Evolutionary conservation across 2,329 filamentous ascomycete genomes (phyloP).

Genomic region (Ophiostoma populinum): DNA sequence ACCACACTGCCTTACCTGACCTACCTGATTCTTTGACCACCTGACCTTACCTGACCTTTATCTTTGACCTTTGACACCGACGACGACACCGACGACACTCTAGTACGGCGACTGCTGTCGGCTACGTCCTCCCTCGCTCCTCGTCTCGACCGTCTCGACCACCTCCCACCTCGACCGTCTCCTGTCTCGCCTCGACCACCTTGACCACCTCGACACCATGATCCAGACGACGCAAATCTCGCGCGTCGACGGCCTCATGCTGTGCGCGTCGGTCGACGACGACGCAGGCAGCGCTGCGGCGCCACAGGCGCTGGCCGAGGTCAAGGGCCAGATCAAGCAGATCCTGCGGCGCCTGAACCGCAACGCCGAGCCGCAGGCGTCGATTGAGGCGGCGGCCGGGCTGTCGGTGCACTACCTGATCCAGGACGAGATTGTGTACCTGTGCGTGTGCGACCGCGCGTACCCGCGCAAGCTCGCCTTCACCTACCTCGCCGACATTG

Average conservation of each 20-base stretch:
- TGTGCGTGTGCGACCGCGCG: constrained; percentile 81
- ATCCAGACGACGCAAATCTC: constrained; percentile 90
- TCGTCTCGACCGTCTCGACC: not conserved
- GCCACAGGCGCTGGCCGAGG: constrained; percentile 53
- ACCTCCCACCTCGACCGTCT: not conserved
- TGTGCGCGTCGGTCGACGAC: constrained; percentile 89
- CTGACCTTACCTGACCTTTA: no score
- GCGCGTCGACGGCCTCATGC: constrained; percentile 82
- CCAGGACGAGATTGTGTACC: constrained; percentile 69
- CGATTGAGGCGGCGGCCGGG: constrained; percentile 57
- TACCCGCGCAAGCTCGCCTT: constrained; percentile 98
- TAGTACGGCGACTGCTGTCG: no score
- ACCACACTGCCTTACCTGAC: no score
- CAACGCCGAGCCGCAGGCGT: constrained; percentile 79
- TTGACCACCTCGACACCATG: constrained; percentile 30
- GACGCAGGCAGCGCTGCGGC: constrained; percentile 60
- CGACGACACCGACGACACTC: no score
- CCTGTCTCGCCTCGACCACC: not conserved
- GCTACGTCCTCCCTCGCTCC: not conserved
- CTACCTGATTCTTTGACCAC: no score
- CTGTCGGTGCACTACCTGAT: constrained; percentile 75
- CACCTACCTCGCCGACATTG: constrained; percentile 88
- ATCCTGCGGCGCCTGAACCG: constrained; percentile 76
- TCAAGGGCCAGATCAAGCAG: constrained; percentile 82
- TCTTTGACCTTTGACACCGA: no score